phyloP scores from a whole-genome alignment of 140 eudicot species.

The Stevia rebaudiana region DNA sequence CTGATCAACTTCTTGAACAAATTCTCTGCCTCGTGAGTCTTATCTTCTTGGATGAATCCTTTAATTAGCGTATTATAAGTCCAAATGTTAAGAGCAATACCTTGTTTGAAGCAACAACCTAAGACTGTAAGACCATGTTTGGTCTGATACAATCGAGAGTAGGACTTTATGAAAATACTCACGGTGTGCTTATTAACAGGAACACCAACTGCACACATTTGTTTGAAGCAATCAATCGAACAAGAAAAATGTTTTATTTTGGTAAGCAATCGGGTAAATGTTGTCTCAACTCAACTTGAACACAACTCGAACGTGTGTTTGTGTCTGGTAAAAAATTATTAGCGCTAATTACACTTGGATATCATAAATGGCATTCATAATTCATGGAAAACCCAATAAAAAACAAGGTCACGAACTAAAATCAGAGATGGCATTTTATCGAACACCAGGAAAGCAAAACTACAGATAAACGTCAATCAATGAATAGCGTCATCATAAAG shows the following conservation, averaged over 20 bases:
- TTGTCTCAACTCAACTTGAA: no score
- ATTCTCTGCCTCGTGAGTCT: neutral
- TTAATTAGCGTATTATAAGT: neutral
- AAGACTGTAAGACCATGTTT: neutral
- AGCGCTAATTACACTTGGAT: no score
- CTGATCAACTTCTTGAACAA: neutral
- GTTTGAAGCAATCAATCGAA: neutral
- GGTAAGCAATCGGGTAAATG: neutral
- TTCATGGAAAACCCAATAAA: conserved; percentile 6
- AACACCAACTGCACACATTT: neutral
- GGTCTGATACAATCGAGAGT: neutral
- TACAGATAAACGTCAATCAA: conserved; percentile 4
- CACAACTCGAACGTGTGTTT: no score
- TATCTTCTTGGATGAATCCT: neutral
- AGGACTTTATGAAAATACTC: neutral
- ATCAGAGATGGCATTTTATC: conserved; percentile 15
- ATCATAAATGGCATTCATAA: no score
- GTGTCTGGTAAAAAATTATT: no score
- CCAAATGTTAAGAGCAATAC: neutral
- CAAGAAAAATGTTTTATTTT: neutral
- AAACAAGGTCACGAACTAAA: conserved; percentile 14
- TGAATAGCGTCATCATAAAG: neutral
- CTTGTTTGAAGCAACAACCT: neutral
- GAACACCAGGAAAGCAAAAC: conserved; percentile 10
- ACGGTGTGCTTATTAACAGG: conserved; percentile 1